These are phyloP conservation scores for Echinosophora koreensis DNA, from an alignment of 306 rosid genomes.

Conservation along the genomic window DNA sequence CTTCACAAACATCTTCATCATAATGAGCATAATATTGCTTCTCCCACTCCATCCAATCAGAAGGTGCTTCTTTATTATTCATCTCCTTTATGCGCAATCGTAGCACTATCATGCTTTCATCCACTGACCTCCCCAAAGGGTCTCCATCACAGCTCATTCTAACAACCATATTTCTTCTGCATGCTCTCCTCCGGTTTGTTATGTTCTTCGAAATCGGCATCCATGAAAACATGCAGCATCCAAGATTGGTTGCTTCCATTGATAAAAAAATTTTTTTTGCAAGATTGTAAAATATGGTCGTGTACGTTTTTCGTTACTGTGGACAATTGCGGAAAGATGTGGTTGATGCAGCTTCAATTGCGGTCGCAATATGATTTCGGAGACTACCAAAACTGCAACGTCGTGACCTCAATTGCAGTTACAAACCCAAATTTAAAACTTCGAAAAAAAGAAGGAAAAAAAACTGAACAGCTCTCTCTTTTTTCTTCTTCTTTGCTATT, in stretches of 20 bases:
- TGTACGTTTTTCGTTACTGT: no score
- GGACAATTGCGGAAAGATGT: no score
- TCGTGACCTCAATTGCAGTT: no score
- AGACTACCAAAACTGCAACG: no score
- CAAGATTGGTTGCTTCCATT: slow-evolving; percentile 37
- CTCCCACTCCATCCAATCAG: slow-evolving; percentile 50
- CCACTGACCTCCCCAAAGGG: slow-evolving; percentile 35
- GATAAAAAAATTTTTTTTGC: neutral
- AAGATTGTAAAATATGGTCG: no score
- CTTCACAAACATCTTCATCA: slow-evolving; percentile 43
- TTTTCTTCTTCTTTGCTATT: neutral
- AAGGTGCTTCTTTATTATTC: slow-evolving; percentile 21
- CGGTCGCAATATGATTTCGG: no score
- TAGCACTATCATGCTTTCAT: slow-evolving; percentile 52
- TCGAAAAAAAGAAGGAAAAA: no score
- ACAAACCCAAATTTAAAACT: no score
- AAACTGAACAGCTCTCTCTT: no score
- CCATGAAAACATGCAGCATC: slow-evolving; percentile 24
- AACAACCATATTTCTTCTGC: neutral
- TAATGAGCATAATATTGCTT: slow-evolving; percentile 31
- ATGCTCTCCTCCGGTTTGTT: neutral
- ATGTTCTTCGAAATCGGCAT: neutral
- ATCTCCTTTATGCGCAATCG: slow-evolving; percentile 46
- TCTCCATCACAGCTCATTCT: neutral
- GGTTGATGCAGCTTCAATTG: no score